Base-by-base conservation (phyloP, 1,284 basidiomycete genomes). In the Cryptococcus sp. region DNA sequence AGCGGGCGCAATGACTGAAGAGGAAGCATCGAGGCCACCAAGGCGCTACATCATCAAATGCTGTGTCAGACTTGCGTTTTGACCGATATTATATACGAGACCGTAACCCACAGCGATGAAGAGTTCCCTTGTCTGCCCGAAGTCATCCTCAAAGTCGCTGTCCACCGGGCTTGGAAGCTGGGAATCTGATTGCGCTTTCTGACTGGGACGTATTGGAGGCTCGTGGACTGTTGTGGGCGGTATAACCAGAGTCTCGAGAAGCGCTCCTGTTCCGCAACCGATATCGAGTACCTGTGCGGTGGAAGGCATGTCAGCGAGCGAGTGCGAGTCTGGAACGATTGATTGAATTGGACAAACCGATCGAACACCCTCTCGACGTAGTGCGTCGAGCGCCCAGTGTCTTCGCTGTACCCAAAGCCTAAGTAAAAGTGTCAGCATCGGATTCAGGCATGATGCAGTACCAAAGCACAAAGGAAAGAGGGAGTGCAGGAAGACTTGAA, bases 321-420 rank as follows among this genome's bases (percentile, higher is more conserved):
- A 26, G 10, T 26, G 29, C 25, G 37, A 52, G 52, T 48, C 47
- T 17, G 57, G 20, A 43, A 34, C n/a, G 20, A 37, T 43, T 23
- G 22, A 16, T 11, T 23, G 41, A 11, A n/a, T 4, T 29, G 2
- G 17, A 67, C 71, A 44, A 26, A 76, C 74, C 53, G 71, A 73
- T 55, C 68, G 58, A 8, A 76, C 74, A 11, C 64, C 62, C 49
- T 77, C 76, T 23, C 62, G 62, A 7, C 72, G 63, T 20, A 79
- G 66, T 1, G 75, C 72, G 15, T 76, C 67, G 40, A 79, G 55
- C 1, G 75, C 75, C 77, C 77, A 79, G 26, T 66, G 64, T 46
- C 75, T 62, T 37, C 77, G 56, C 55, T 79, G 77, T 66, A 75
- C 73, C 75, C 75, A 77, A 46, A 77, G 61, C 45, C 75, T 77